Evolutionary conservation across 495 filamentous ascomycete genomes (phyloP).

Genomic region (Tuber brumale): DNA sequence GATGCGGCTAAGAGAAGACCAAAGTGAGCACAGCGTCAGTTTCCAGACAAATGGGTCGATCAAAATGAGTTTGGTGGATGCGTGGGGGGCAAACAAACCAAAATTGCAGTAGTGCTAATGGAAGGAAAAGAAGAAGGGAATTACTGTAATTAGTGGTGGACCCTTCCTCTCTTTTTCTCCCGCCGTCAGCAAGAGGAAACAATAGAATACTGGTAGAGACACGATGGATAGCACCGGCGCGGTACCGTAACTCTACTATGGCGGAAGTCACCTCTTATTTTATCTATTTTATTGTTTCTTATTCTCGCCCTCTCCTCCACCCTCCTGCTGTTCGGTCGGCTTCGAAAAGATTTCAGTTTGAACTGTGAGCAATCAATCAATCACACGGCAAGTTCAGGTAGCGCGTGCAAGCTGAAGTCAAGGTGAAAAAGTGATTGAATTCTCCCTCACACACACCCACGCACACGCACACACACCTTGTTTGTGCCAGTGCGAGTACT

Average conservation of each 20-base stretch:
- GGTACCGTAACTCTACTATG: background rate
- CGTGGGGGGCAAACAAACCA: conserved; percentile 3
- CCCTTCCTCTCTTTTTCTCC: background rate
- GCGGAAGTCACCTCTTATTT: background rate
- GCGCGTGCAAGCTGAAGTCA: conserved; percentile 4
- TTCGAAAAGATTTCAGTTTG: background rate
- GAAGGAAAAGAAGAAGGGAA: background rate
- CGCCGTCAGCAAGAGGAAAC: background rate
- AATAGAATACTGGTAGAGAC: background rate
- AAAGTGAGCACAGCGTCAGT: background rate
- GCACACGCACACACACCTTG: background rate
- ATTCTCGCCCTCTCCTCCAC: background rate
- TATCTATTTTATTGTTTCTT: background rate
- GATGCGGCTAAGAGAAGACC: background rate
- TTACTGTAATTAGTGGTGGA: background rate
- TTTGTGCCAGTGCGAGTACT: too few species aligned
- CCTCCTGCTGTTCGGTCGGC: background rate
- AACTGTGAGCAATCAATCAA: background rate
- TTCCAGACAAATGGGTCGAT: background rate
- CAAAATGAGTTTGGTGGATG: background rate
- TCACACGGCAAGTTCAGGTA: background rate
- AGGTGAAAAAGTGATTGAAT: background rate
- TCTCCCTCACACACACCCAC: background rate
- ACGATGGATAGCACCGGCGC: background rate
- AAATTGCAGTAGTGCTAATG: background rate